Evolutionary conservation across 2,329 filamentous ascomycete genomes (phyloP), one percentile per base, ranked within the genome.

Genomic region (Coleophoma cylindrospora): DNA sequence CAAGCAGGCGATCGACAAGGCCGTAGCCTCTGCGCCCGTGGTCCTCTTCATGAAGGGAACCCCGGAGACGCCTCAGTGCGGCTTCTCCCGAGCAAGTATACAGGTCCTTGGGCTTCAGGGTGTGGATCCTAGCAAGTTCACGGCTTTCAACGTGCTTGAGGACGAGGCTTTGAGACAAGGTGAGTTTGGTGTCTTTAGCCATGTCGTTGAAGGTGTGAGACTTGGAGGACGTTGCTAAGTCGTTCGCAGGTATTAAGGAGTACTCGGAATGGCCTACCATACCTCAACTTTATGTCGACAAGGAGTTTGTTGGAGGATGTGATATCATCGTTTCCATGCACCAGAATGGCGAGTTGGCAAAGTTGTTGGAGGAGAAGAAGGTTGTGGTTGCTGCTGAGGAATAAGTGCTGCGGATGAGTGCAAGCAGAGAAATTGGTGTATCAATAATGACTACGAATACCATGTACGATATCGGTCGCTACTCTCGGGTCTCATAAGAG

Each of bases 31-130:
- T 1, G 87, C 91, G 0, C 92, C 92, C 2, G 92, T 99, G 0
- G 94, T 99, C 1, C 79, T 99, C 50, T 99, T 99, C 77, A 99
- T 99, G 94, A 99, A 99, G 76, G 94, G 94, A 52, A 97, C 94
- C 1, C 94, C 94, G 51, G 91, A 96, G 73, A 89, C 83, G 54
- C 94, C 94, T 17, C 91, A 96, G 70, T 99, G 94, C 72, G 94
- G 94, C 43, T 99, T 96, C 77, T 97, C 92, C 52, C 83, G 91
- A 62, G 92, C 92, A 49, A 90, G 82, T 67, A 95, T 99, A 67
- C 91, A 97, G 76, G 91, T 99, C 63, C 77, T 99, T 56, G 90
- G 92, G 51, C 72, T 96, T 63, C 92, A 99, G 73, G 94, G 94
- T 57, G 91, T 99, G 54, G 89, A 97, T 72, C 94, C 94, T 14